Base-by-base conservation (phyloP, 1,139 yeast species). In the Protomyces inundatus region DNA sequence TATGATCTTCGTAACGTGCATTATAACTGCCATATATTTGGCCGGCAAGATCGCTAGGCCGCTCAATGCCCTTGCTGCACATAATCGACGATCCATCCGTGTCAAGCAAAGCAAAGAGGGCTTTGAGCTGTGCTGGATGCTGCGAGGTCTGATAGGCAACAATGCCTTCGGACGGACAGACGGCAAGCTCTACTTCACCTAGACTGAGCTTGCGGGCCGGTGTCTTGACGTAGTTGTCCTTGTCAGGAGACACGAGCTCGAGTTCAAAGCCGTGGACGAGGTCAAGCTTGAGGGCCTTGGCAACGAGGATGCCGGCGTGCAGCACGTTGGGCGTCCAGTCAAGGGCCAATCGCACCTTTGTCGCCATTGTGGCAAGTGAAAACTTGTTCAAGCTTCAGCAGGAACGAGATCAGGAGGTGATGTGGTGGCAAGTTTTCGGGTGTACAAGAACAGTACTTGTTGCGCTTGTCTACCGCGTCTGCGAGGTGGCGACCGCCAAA, bases 321-420 rank as follows among this genome's bases (percentile, higher is more conserved):
- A 57, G 39, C 10, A 36, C 42, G 23, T 57, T 30, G 32, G 61
- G 55, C 7, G 61, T 57, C 50, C 61, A 50, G 36, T 57, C 61
- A 5, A 57, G 61, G 4, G 61, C 61, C 10, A 57, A 37, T 16
- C 61, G 54, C 4, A 57, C 30, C 35, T 46, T 42, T 23, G 23
- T 23, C 23, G 23, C 23, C 23, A 23, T 23, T 23, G 23, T 23
- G 23, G 23, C 23, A 23, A 23, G 23, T 23, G 2, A 23, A 23
- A 1, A 1, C 23, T 23, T 23, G 23, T 23, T 23, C 23, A 23
- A 23, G 23, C 23, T 23, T 23, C 23, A 23, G 23, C 23, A 23
- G 23, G 23, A 23, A 23, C 23, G 23, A 23, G 23, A 23, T 23
- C 23, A 23, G 23, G 23, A 23, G 23, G 23, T 23, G 23, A 23